Evolutionary conservation across 2,329 filamentous ascomycete genomes (phyloP).

Genomic region (Neoscytalidium dimidiatum): DNA sequence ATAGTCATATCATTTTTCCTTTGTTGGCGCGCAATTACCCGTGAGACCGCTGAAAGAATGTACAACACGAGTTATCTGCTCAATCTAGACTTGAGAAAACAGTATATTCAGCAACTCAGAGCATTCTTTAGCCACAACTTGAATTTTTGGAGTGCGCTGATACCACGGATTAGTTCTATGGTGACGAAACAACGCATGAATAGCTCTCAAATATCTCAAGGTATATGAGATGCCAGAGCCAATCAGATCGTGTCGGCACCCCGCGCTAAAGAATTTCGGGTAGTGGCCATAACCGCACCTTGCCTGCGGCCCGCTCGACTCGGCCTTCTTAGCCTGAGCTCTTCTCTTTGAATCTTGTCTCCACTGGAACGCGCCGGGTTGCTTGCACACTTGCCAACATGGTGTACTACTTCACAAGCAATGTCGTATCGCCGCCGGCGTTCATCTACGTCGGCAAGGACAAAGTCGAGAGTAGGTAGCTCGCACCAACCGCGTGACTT

Average conservation of each 20-base stretch:
- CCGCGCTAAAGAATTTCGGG: constrained; percentile 12
- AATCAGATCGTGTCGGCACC: constrained; percentile 8
- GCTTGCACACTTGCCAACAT: constrained; percentile 49
- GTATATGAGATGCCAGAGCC: not conserved
- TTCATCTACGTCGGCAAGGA: constrained; percentile 98
- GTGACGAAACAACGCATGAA: not conserved
- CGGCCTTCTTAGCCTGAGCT: not conserved
- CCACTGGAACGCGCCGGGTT: not conserved
- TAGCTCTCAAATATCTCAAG: not conserved
- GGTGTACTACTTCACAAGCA: constrained; percentile 97
- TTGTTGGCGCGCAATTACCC: constrained; percentile 10
- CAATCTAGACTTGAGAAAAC: not conserved
- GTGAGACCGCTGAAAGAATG: constrained; percentile 13
- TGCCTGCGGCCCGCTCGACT: constrained; percentile 2
- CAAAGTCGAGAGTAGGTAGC: constrained; percentile 87
- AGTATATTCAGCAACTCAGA: not conserved
- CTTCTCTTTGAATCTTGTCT: not conserved
- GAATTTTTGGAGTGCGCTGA: too few species aligned
- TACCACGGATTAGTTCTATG: too few species aligned
- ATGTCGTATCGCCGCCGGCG: constrained; percentile 75
- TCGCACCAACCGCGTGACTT: not conserved
- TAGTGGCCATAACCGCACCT: constrained; percentile 9
- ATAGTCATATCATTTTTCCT: constrained; percentile 20
- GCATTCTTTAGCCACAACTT: too few species aligned
- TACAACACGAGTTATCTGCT: constrained; percentile 8